Base-by-base conservation (phyloP, 331 rosid genomes). In the Cydonia oblonga region DNA sequence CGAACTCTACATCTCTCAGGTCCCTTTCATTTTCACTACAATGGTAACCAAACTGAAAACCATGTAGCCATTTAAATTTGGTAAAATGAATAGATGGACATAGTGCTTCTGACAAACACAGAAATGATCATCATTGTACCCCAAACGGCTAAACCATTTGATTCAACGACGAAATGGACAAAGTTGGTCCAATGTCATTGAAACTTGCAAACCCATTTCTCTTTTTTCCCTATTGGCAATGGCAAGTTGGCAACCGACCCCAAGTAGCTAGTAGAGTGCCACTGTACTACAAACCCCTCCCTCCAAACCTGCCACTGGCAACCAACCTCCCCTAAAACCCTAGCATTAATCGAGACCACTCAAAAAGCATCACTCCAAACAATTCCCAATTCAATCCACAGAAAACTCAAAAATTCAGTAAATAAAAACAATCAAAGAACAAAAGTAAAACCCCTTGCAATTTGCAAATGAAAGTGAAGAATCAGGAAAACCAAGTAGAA, bases 241-340 rank as follows among this genome's bases (percentile, higher is more conserved):
- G 52, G 52, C 52, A 44, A 44, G 19, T 14, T 44, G 52, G 52
- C 52, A 14, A 44, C 52, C 52, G 19, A 44, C 52, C 24, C 59
- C 22, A 54, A 54, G 59, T 2, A 53, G 25, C 59, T 53, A 53
- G 59, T n/a, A 58, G 33, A 24, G 19, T 13, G 64, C 24, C 33
- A 58, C 64, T 44, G 18, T 5, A 15, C 53, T 15, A 46, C 59
- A 24, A 71, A 38, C 7, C 33, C 30, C 16, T 40, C 16, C 68
- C 11, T 49, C 24, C 22, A 29, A 63, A 63, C 46, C 23, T 22
- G 14, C 4, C 28, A 69, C 22, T 30, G 22, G 15, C 51, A 38
- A 57, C 54, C 28, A n/a, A 20, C 25, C 9, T n/a, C 32, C 30
- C 65, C 75, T 71, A 71, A 71, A 71, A 58, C 75, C 56, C 67